A percentile compares a stretch with the other conserved stretches of the same genome.
phyloP scores from a whole-genome alignment of 345 rosid species.

The Odontarrhena argentea region DNA sequence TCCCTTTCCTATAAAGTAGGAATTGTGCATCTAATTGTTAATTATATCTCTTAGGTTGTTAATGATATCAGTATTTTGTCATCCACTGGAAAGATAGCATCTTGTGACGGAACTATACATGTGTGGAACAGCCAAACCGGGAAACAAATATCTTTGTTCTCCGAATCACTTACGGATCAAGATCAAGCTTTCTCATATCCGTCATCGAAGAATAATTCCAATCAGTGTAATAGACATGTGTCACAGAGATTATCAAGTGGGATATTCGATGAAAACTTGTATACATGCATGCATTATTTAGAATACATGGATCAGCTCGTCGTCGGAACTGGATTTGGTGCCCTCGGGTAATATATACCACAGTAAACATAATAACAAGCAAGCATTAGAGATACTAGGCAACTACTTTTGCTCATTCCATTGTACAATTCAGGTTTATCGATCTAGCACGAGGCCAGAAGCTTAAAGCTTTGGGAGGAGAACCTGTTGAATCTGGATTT shows the following conservation, averaged over 20 bases:
- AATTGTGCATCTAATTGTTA: slow-evolving; percentile 41
- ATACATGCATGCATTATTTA: slow-evolving; percentile 82
- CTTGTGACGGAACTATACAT: slow-evolving; percentile 96
- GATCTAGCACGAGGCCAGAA: slow-evolving; percentile 71
- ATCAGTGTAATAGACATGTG: slow-evolving; percentile 54
- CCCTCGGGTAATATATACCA: slow-evolving; percentile 62
- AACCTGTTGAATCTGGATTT: slow-evolving; percentile 64
- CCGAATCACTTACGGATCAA: slow-evolving; percentile 67
- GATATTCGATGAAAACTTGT: slow-evolving; percentile 77
- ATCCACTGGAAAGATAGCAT: slow-evolving; percentile 78
- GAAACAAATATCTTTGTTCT: slow-evolving; percentile 65
- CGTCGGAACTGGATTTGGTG: slow-evolving; percentile 86
- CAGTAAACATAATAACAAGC: background rate
- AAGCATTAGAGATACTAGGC: slow-evolving; percentile 11
- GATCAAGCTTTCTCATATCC: slow-evolving; percentile 49
- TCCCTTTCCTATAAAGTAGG: background rate
- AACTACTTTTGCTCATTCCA: background rate
- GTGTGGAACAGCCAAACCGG: slow-evolving; percentile 88
- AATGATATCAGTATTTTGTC: slow-evolving; percentile 77
- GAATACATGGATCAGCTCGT: slow-evolving; percentile 64
- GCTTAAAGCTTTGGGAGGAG: slow-evolving; percentile 88
- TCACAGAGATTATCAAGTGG: slow-evolving; percentile 71
- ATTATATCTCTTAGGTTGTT: slow-evolving; percentile 62
- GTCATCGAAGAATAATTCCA: slow-evolving; percentile 50
- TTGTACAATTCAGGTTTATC: slow-evolving; percentile 54